A percentile compares a stretch with the other conserved stretches of the same genome.
phyloP scores from a whole-genome alignment of 2,329 filamentous ascomycete species.

The Colletotrichum gloeosporioides region DNA sequence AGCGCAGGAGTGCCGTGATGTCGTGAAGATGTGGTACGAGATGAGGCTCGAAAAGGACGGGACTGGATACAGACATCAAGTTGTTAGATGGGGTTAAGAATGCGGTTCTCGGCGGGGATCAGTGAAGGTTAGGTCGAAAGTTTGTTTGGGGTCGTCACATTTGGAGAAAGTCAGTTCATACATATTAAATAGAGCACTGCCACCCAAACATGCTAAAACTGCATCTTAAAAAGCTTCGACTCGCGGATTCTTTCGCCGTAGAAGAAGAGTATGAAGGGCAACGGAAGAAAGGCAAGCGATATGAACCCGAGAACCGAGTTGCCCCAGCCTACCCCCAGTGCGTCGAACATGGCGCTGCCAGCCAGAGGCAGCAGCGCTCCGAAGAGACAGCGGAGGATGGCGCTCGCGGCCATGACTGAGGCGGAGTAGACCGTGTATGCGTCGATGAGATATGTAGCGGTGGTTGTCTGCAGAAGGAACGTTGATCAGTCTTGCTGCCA shows the following conservation, averaged over 20 bases:
- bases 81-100: neutral
- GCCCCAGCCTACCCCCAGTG: conserved; percentile 60
- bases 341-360: conserved; percentile 54
- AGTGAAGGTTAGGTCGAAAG: too few species aligned
- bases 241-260: conserved; percentile 43
- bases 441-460: conserved; percentile 56
- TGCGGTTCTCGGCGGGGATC: neutral
- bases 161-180: too few species aligned
- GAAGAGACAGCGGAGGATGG: conserved; percentile 55
- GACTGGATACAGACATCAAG: neutral
- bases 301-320: conserved; percentile 49
- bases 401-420: conserved; percentile 68
- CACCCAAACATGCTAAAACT: neutral
- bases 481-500: neutral
- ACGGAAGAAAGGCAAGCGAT: conserved; percentile 47
- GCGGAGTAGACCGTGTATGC: conserved; percentile 64
- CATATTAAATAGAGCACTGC: too few species aligned
- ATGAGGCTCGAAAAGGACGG: neutral
- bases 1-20: neutral
- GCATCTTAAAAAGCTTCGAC: neutral
- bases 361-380: conserved; percentile 58
- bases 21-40: neutral
- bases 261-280: conserved; percentile 48
- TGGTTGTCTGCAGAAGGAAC: neutral
- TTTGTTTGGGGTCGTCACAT: too few species aligned